Base-by-base conservation (phyloP, 768 basidiomycete genomes). In the Tylopilus vinaceipallidus region DNA sequence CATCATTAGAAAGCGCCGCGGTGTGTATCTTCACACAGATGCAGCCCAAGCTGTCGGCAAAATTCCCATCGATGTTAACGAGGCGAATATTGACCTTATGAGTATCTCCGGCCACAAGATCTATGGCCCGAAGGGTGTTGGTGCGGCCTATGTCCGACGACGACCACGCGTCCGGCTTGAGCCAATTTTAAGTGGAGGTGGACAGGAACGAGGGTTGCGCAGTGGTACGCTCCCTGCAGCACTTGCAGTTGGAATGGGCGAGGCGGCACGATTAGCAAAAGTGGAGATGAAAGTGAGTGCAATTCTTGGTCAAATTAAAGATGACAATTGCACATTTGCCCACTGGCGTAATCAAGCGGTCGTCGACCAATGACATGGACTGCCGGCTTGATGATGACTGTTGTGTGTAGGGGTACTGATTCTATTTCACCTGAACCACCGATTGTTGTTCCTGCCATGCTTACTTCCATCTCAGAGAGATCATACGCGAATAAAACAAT, bases 41-140 rank as follows among this genome's bases (percentile, higher is more conserved):
- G 95, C 91, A 23, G 97, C 97, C 0, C 97, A 99, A 67, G 95
- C 94, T 4, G 83, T 83, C 24, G 93, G 92, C 32, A 95, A 98
- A 73, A 84, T 98, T 46, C 83, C 85, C 1, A 57, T 99, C 27
- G 86, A 98, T 68, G 97, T 99, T 34, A 93, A 98, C 63, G 92
- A 86, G 59, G 84, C 92, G 82, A 92, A 95, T 60, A 80, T 98
- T 49, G 97, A 99, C 73, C 76, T 97, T 37, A 84, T 98, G 85
- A 92, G 90, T 57, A 91, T 99, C 41, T 94, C 91, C 8, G 97
- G 91, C 1, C 97, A 99, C 76, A 99, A 99, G 74, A 70, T 99
- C 4, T 99, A 99, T 67, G 97, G 97, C 2, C 97, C 97, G 5
- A 99, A 99, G 69, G 97, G 97, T 7, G 71, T 98, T 27, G 97